Conservation (phyloP, 78 protist genomes). For the Pigoraptor vietnamica region DNA sequence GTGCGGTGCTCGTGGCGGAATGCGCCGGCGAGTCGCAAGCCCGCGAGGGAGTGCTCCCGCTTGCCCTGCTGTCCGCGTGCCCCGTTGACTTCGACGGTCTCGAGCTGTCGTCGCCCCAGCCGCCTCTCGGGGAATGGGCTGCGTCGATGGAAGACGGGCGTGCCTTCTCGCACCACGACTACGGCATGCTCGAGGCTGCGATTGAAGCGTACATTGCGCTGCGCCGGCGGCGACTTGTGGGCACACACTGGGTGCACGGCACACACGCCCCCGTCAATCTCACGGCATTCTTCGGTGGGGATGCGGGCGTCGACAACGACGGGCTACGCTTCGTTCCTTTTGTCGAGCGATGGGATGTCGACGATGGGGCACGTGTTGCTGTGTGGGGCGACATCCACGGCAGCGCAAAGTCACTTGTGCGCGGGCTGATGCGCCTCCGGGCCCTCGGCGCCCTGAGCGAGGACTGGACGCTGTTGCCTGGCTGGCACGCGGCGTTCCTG, state of each 20-base stretch:
- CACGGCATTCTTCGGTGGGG: not conserved
- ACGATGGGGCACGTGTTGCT: not conserved
- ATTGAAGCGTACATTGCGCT: not conserved
- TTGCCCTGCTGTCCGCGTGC: not conserved
- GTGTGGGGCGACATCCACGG: not conserved
- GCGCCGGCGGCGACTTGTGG: not conserved
- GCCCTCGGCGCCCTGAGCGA: not conserved
- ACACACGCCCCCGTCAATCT: not conserved
- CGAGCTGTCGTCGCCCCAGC: not conserved
- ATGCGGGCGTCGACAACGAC: not conserved
- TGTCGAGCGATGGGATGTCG: not conserved
- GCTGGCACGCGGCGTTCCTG: not conserved
- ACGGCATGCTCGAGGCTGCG: not conserved
- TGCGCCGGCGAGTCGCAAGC: too few relatives aligned
- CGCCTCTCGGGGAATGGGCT: not conserved
- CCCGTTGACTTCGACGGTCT: not conserved
- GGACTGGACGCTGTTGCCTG: not conserved
- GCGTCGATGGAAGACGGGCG: not conserved
- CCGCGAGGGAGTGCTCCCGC: not conserved
- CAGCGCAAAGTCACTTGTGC: not conserved
- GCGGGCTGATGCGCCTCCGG: not conserved
- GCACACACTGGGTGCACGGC: not conserved
- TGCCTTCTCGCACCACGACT: not conserved
- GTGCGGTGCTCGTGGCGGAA: too few relatives aligned
- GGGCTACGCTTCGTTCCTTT: not conserved